These are phyloP conservation scores for Fusarium secorum DNA, from an alignment of 2,329 filamentous ascomycete species.

Conservation along the genomic window DNA sequence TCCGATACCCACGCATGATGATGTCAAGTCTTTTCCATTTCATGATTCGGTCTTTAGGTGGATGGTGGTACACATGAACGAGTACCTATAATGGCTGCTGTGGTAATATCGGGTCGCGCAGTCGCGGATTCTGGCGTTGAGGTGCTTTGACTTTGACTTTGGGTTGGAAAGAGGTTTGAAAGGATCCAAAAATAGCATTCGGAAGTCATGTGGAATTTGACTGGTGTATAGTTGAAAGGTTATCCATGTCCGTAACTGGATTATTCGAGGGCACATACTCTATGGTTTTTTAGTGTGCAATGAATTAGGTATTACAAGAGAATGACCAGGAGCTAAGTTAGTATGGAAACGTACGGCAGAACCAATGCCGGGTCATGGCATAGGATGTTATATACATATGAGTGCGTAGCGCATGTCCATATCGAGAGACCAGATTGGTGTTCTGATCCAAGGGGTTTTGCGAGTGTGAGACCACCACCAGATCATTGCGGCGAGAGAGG, in stretches of 20 bases:
- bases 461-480: slow-evolving; percentile 13
- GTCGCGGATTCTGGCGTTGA: slow-evolving; percentile 24
- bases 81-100: slow-evolving; percentile 18
- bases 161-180: not conserved
- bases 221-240: not conserved
- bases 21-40: slow-evolving; percentile 17
- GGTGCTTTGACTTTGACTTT: not conserved
- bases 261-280: not conserved
- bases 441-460: not conserved
- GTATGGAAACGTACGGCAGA: not conserved
- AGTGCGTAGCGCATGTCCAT: not conserved
- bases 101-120: slow-evolving; percentile 3
- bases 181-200: slow-evolving; percentile 9
- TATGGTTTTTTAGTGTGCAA: not conserved
- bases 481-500: slow-evolving; percentile 10
- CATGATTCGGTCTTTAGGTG: not conserved
- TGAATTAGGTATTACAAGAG: not conserved
- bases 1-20: slow-evolving; percentile 34
- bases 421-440: not conserved
- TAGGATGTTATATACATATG: not conserved
- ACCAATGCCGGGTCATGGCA: not conserved
- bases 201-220: not conserved
- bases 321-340: not conserved
- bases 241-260: not conserved
- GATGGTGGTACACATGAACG: not conserved